phyloP scores from a whole-genome alignment of 2,329 filamentous ascomycete genomes.

The Paecilomyces formosus region DNA sequence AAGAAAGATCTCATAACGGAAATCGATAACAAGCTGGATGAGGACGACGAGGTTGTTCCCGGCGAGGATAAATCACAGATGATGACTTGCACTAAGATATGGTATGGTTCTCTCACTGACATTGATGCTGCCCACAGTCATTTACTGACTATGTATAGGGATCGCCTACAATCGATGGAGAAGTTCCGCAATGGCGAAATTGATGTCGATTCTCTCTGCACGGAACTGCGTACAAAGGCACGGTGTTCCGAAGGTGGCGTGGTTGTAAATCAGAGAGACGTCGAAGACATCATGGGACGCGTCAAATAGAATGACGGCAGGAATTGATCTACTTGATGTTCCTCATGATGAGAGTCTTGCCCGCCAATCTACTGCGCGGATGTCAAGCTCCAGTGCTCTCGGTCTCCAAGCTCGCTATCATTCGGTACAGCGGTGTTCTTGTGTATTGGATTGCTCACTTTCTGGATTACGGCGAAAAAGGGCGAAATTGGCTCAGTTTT shows the following conservation, averaged over 20 bases:
- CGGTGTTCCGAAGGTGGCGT: conserved; percentile 86
- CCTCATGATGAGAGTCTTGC: neutral
- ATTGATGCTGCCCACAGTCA: conserved; percentile 1
- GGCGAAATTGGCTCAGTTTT: neutral
- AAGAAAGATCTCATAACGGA: conserved; percentile 69
- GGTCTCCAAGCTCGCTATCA: neutral
- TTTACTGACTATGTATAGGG: conserved; percentile 56
- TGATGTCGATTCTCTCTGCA: conserved; percentile 87
- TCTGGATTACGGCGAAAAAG: conserved; percentile 19
- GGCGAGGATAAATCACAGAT: conserved; percentile 55
- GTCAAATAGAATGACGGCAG: conserved; percentile 14
- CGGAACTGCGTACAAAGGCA: conserved; percentile 88
- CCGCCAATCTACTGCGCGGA: neutral
- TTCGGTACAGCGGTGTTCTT: conserved; percentile 3
- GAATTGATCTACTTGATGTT: neutral
- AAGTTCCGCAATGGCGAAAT: conserved; percentile 86
- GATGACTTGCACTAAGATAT: conserved; percentile 84
- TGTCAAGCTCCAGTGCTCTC: neutral
- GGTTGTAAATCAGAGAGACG: conserved; percentile 81
- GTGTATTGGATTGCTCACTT: conserved; percentile 9
- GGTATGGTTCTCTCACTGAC: conserved; percentile 52
- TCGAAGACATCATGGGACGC: conserved; percentile 64
- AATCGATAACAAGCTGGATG: conserved; percentile 64
- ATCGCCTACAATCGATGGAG: conserved; percentile 77
- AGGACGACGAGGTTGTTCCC: conserved; percentile 61